phyloP scores from a whole-genome alignment of 306 rosid genomes.

The Oxytropis ochrocephala region DNA sequence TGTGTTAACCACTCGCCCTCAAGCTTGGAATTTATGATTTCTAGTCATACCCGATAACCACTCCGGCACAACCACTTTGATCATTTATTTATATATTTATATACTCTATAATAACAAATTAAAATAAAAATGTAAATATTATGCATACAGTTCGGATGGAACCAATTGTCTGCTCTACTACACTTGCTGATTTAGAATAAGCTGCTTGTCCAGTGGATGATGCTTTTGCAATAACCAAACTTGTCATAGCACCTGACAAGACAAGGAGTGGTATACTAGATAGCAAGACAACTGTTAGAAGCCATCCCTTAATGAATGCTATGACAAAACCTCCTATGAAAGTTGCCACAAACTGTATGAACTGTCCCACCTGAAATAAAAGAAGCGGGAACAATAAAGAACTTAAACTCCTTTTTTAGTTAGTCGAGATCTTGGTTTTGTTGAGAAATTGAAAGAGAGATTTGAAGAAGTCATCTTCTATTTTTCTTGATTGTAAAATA shows the following conservation, averaged over 20 bases:
- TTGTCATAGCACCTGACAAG: slow-evolving; percentile 46
- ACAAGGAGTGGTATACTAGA: slow-evolving; percentile 61
- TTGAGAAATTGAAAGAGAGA: too few relatives aligned
- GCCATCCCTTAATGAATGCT: slow-evolving; percentile 75
- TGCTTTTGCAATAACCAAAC: slow-evolving; percentile 34
- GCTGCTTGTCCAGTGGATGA: slow-evolving; percentile 61
- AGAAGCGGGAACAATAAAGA: background rate
- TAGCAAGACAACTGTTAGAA: slow-evolving; percentile 66
- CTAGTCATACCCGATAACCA: too few relatives aligned
- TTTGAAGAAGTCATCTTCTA: too few relatives aligned
- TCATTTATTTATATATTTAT: too few relatives aligned
- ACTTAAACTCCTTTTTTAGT: too few relatives aligned
- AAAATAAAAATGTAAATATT: too few relatives aligned
- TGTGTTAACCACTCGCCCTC: too few relatives aligned
- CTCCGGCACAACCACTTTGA: too few relatives aligned
- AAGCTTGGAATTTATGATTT: too few relatives aligned
- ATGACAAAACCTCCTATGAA: slow-evolving; percentile 60
- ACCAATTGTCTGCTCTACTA: slow-evolving; percentile 76
- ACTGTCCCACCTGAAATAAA: slow-evolving; percentile 66
- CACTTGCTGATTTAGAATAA: slow-evolving; percentile 56
- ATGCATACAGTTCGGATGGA: slow-evolving; percentile 78
- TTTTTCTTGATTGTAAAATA: too few relatives aligned
- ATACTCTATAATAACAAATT: too few relatives aligned
- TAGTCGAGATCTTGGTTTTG: too few relatives aligned
- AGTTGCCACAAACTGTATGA: slow-evolving; percentile 53